A percentile compares a stretch with the other conserved stretches of the same genome.
phyloP scores from a whole-genome alignment of 2,329 filamentous ascomycete species.

The Sporothrix curviconia region DNA sequence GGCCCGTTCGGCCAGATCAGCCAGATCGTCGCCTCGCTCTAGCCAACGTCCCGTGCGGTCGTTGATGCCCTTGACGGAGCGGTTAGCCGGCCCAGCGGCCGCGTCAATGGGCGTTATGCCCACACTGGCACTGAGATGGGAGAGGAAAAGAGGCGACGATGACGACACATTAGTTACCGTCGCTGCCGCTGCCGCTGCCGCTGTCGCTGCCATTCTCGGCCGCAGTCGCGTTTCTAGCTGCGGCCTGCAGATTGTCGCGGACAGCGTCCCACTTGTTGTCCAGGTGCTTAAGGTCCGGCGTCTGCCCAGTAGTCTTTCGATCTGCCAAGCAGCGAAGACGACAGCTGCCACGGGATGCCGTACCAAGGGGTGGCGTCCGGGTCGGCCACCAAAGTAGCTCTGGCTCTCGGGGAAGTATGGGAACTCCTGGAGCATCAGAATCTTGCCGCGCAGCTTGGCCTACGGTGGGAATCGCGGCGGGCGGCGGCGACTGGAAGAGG shows the following conservation, averaged over 20 bases:
- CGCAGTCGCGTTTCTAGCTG: slow-evolving; percentile 22
- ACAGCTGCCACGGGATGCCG: slow-evolving; percentile 38
- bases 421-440: slow-evolving; percentile 45
- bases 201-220: background rate
- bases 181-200: slow-evolving; percentile 21
- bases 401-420: slow-evolving; percentile 19
- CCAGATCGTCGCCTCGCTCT: slow-evolving; percentile 7
- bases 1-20: background rate
- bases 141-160: slow-evolving; percentile 35
- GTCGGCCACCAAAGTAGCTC: slow-evolving; percentile 4
- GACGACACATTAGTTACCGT: no score
- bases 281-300: slow-evolving; percentile 36
- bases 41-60: slow-evolving; percentile 43
- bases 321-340: slow-evolving; percentile 35
- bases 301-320: slow-evolving; percentile 44
- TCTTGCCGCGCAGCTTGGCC: slow-evolving; percentile 39
- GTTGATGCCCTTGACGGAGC: slow-evolving; percentile 40
- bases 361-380: slow-evolving; percentile 24
- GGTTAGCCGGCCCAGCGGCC: slow-evolving; percentile 40
- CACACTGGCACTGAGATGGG: slow-evolving; percentile 42
- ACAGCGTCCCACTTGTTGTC: slow-evolving; percentile 43
- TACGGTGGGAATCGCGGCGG: slow-evolving; percentile 34
- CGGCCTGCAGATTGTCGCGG: slow-evolving; percentile 33
- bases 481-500: slow-evolving; percentile 21
- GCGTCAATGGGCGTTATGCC: slow-evolving; percentile 45